Evolutionary conservation across 371 early-diverging fungal species (phyloP).

Genomic region (Fennellomyces sp.): DNA sequence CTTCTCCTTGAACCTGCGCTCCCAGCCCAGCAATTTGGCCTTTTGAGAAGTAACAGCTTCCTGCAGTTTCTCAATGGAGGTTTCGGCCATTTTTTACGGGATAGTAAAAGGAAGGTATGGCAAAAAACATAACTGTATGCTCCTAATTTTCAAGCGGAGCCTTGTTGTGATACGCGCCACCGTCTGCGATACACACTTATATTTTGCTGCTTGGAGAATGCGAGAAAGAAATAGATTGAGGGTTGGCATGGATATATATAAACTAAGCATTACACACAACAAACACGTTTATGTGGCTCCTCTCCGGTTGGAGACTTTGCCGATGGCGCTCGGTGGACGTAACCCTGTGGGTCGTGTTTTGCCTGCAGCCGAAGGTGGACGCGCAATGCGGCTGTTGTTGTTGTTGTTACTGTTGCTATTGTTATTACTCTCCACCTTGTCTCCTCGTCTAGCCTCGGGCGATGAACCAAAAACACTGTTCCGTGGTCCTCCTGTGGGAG

Average conservation of each 20-base stretch:
- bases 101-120: too few species aligned
- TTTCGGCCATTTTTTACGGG: background rate
- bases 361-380: constrained; percentile 13
- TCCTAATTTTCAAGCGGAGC: too few species aligned
- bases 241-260: background rate
- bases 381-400: constrained; percentile 1
- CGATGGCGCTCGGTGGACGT: constrained; percentile 8
- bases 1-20: background rate
- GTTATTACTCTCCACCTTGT: constrained; percentile 1
- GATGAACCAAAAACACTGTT: constrained; percentile 6
- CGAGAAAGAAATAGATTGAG: background rate
- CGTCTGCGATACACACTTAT: too few species aligned
- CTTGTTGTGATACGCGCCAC: too few species aligned
- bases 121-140: too few species aligned
- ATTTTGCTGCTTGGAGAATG: too few species aligned
- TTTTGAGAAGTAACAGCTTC: background rate
- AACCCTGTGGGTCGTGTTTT: constrained; percentile 3
- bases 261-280: background rate
- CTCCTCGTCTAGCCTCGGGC: background rate
- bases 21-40: background rate
- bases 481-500: constrained; percentile 4
- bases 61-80: background rate
- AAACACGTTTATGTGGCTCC: background rate
- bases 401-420: constrained; percentile 2
- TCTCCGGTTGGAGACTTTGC: background rate